Conservation (phyloP, 2,329 filamentous ascomycete species). For the Cercospora citrullina region DNA sequence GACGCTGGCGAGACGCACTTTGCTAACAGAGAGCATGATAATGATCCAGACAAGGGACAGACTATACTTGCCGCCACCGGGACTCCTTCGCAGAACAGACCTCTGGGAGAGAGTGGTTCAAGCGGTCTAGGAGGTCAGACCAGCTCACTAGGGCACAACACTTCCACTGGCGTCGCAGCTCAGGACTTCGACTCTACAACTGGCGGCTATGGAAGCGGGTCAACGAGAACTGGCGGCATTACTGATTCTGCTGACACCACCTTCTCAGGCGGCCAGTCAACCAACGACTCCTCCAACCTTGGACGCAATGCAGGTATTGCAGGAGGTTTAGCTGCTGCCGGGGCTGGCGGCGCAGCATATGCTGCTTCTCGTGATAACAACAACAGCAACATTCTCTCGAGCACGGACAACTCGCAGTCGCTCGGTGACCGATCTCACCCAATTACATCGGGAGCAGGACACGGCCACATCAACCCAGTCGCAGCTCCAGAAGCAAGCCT, state of each 20-base stretch:
- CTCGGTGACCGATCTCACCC: background rate
- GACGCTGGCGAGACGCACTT: constrained; percentile 11
- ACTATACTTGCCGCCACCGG: constrained; percentile 12
- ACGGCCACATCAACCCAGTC: constrained; percentile 24
- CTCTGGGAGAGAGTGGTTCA: constrained; percentile 6
- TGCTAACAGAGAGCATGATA: constrained; percentile 8
- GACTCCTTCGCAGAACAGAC: constrained; percentile 11
- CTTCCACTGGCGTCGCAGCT: constrained; percentile 5
- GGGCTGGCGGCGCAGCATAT: constrained; percentile 27
- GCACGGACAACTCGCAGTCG: background rate
- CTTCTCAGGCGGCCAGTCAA: background rate
- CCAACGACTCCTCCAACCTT: constrained; percentile 26
- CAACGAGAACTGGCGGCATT: constrained; percentile 11
- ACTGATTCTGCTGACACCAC: constrained; percentile 3
- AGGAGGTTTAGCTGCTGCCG: constrained; percentile 35
- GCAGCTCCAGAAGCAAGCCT: constrained; percentile 21
- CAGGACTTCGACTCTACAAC: background rate
- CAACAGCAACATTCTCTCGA: background rate
- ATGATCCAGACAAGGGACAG: constrained; percentile 10
- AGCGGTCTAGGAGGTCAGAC: background rate
- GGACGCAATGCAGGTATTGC: constrained; percentile 39
- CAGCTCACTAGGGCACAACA: constrained; percentile 5
- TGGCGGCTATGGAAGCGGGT: background rate
- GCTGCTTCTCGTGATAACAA: constrained; percentile 6
- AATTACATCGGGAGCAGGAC: background rate